Base-by-base conservation (phyloP, 192 early-diverging fungal genomes). In the Coemansia sp. region DNA sequence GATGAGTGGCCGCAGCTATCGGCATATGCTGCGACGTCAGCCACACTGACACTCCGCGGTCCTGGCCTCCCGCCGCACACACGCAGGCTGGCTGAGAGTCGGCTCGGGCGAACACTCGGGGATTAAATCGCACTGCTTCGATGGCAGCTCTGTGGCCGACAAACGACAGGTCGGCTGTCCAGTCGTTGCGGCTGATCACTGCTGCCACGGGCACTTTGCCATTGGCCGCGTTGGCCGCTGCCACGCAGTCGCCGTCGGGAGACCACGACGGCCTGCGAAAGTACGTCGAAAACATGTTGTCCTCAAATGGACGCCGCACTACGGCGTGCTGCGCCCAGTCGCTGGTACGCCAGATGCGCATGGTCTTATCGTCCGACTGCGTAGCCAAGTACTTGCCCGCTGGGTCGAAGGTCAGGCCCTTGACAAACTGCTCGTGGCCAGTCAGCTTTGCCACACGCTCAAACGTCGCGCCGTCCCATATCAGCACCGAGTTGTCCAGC, bases 371-470 rank as follows among this genome's bases (percentile, higher is more conserved):
- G 74, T 98, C 97, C 1, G 90, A 90, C 91, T 99, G 94, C 7
- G 93, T 89, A 0, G 96, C 96, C 64, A 99, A 77, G 76, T 90
- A 99, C 70, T 93, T 90, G 15, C 96, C 96, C 3, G 93, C 93
- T 6, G 97, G 97, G 79, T 99, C 97, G 88, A 95, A 99, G 1
- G 95, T 89, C 7, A 99, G 73, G 12, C 97, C 97, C 81, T 99
- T 99, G 24, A 99, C 97, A 80, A 98, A 97, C 44, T 93, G 95
- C 29, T 78, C 62, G 63, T 96, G 95, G 27, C 81, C 85, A 50
- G 89, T 85, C 29, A 96, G 73, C 53, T 84, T 89, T 4, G 85
- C 84, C 20, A 96, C 64, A 9, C 85, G 80, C 29, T 91, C 89
- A 77, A 96, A 98, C 1, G 92, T 91, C 44, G 65, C 65, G 22